A percentile compares a stretch with the other conserved stretches of the same genome.
phyloP scores from a whole-genome alignment of 495 filamentous ascomycete genomes.

The Hypoxylon fuscum region DNA sequence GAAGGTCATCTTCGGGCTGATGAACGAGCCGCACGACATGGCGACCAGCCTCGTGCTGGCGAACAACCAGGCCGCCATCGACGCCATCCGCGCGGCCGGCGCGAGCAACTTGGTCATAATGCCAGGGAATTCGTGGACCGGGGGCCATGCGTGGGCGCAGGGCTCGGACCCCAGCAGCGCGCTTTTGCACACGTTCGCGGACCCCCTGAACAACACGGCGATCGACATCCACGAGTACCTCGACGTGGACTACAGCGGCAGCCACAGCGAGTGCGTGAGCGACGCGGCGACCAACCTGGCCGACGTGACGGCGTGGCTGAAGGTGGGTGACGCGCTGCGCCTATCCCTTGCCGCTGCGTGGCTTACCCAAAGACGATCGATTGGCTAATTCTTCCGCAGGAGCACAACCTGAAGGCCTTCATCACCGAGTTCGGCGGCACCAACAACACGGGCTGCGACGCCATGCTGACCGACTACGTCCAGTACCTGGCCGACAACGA shows the following conservation, averaged over 20 bases:
- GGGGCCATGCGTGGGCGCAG: constrained; percentile 59
- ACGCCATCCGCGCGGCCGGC: constrained; percentile 54
- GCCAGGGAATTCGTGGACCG: constrained; percentile 60
- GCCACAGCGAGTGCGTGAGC: constrained; percentile 50
- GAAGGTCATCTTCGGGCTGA: constrained; percentile 61
- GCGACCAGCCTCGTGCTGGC: constrained; percentile 52
- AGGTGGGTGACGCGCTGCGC: constrained; percentile 33
- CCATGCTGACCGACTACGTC: constrained; percentile 54
- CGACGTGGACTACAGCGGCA: constrained; percentile 59
- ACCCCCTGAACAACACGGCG: constrained; percentile 58
- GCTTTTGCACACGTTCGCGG: constrained; percentile 54
- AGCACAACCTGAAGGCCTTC: constrained; percentile 61
- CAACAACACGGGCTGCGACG: constrained; percentile 58
- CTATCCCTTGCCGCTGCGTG: not conserved
- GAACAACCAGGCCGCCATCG: constrained; percentile 62
- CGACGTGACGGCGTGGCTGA: constrained; percentile 58
- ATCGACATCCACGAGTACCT: constrained; percentile 65
- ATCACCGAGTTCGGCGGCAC: constrained; percentile 62
- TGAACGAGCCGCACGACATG: constrained; percentile 65
- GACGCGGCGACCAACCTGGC: constrained; percentile 52
- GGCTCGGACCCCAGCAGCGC: constrained; percentile 55
- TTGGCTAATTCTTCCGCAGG: constrained; percentile 20
- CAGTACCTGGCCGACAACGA: constrained; percentile 60
- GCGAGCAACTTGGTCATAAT: constrained; percentile 59
- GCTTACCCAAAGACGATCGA: no score